Base-by-base conservation (phyloP, 1,139 yeast genomes). In the Diutina ranongensis region DNA sequence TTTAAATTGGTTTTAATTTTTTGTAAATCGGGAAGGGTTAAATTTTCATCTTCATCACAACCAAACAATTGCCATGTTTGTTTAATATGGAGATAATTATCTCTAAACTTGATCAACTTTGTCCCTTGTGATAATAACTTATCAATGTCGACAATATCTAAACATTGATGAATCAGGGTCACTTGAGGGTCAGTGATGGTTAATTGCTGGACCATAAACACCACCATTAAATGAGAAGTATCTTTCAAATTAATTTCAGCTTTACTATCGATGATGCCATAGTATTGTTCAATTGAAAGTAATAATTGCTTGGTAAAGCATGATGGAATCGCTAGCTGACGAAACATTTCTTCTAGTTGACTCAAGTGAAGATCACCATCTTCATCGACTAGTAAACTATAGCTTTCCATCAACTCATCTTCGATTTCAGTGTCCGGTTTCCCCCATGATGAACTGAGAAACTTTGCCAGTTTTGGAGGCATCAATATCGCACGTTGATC, bases 211-310 rank as follows among this genome's bases (percentile, higher is more conserved):
- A 38, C 32, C 32, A 22, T 38, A 16, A 38, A 38, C 32, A 38
- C 42, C 20, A 38, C 42, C 31, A 38, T 38, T 32, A 38, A 38
- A 16, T 38, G 42, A 13, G 31, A 25, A n/a, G 31, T 38, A 25
- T 38, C 42, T 12, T 25, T 22, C 1, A 38, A n/a, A 10, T 38
- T 38, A 21, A 38, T 22, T 10, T 16, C 28, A 16, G 20, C 32
- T 3, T 20, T 20, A 25, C 32, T 25, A 15, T 25, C 42, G 3
- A 38, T 8, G 2, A 38, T 25, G 15, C 31, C 42, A 15, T 38
- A 38, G 20, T 12, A 38, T n/a, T 25, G 32, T n/a, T 38, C 32
- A 7, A 38, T 25, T 21, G 22, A 27, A 10, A 15, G 21, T 10
- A 22, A 20, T 21, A 38, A 9, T n/a, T 15, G 32, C n/a, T 18